These are phyloP conservation scores for Ustilago vetiveriae DNA, from an alignment of 1,284 basidiomycete genomes.

Conservation along the genomic window DNA sequence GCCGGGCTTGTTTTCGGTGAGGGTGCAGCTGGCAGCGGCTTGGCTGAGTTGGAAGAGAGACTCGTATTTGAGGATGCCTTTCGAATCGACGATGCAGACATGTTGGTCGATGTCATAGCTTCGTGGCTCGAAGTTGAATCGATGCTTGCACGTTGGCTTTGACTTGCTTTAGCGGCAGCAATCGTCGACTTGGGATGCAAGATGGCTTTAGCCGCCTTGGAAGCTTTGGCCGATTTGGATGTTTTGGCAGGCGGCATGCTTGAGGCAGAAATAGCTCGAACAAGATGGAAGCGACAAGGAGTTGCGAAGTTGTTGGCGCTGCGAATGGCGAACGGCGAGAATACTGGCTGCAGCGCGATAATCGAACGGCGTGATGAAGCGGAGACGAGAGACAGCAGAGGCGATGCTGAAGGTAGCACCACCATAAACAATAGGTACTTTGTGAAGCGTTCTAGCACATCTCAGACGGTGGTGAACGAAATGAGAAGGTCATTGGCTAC, in stretches of 20 bases:
- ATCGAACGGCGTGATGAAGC: slow-evolving; percentile 8
- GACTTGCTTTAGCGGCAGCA: slow-evolving; percentile 23
- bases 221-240: slow-evolving; percentile 20
- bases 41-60: slow-evolving; percentile 16
- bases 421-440: slow-evolving; percentile 11
- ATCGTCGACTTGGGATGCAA: slow-evolving; percentile 34
- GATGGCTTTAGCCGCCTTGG: slow-evolving; percentile 42
- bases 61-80: slow-evolving; percentile 29
- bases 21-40: slow-evolving; percentile 10
- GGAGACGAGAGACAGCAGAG: slow-evolving; percentile 6
- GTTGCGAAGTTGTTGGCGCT: neutral
- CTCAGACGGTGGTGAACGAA: neutral
- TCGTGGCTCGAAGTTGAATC: slow-evolving; percentile 5
- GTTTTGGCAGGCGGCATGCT: slow-evolving; percentile 25
- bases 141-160: slow-evolving; percentile 6
- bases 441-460: neutral
- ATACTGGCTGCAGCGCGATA: neutral
- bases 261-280: neutral
- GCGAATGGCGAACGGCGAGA: too few relatives aligned
- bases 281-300: neutral
- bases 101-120: neutral
- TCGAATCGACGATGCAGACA: slow-evolving; percentile 16
- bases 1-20: slow-evolving; percentile 11
- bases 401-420: slow-evolving; percentile 6
- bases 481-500: too few relatives aligned